A percentile compares a stretch with the other conserved stretches of the same genome.
Conservation (phyloP, 148 eudicot genomes). For the Persicaria maculosa region DNA sequence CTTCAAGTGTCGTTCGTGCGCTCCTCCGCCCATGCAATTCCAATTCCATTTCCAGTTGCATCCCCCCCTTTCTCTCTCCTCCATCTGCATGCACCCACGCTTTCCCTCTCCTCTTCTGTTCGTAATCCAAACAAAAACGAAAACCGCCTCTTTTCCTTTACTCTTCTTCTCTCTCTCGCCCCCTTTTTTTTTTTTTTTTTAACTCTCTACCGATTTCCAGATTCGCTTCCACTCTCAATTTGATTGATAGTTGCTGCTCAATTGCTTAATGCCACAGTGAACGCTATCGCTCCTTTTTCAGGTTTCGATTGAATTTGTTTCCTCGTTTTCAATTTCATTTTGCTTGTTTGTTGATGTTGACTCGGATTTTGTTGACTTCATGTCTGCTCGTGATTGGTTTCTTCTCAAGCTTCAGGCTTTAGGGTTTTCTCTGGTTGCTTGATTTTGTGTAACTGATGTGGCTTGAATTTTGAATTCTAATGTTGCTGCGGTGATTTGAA, state of each 20-base stretch:
- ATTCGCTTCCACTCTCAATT: background rate
- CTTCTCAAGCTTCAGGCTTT: background rate
- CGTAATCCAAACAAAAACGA: background rate
- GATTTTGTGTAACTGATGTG: background rate
- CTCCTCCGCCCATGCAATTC: background rate
- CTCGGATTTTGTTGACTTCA: background rate
- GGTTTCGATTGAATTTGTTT: background rate
- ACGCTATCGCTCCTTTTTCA: background rate
- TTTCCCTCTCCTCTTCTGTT: background rate
- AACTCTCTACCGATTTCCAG: background rate
- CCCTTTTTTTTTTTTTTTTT: background rate
- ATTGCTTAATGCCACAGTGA: background rate
- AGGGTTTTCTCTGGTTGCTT: background rate
- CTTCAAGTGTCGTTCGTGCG: background rate
- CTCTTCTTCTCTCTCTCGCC: background rate
- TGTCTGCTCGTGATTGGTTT: background rate
- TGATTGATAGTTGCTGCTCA: background rate
- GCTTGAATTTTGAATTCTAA: background rate
- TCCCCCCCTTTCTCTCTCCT: background rate
- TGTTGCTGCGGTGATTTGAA: background rate
- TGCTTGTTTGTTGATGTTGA: background rate
- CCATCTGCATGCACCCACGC: constrained; percentile 7
- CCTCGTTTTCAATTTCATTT: background rate
- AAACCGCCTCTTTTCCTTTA: background rate
- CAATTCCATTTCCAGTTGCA: background rate